Evolutionary conservation across 208 protist species (phyloP).

Genomic region (Tetramitus jugosus): DNA sequence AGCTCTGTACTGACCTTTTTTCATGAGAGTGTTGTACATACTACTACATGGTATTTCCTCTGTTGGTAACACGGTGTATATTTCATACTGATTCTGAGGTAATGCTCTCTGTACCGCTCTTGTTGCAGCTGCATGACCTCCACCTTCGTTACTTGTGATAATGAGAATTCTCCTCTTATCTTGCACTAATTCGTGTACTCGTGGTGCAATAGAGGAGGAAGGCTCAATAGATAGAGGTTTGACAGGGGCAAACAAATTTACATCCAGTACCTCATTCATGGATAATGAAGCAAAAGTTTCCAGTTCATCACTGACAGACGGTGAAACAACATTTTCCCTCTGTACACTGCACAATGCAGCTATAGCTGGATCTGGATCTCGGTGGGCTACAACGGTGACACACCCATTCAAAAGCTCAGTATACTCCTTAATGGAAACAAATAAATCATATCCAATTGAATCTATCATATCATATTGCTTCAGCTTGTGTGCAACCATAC

Average conservation of each 20-base stretch:
- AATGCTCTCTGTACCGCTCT: neutral
- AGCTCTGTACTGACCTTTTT: neutral
- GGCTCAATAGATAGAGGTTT: neutral
- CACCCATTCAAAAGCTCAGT: neutral
- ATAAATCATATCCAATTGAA: neutral
- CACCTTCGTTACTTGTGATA: neutral
- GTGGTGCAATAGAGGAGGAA: neutral
- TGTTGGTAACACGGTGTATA: neutral
- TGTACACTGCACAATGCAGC: neutral
- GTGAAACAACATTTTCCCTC: neutral
- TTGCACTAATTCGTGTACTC: neutral
- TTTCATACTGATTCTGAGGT: neutral
- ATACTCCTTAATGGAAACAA: neutral
- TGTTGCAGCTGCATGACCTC: neutral
- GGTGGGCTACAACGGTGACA: neutral
- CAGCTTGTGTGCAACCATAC: neutral
- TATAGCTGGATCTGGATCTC: neutral
- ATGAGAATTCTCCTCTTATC: neutral
- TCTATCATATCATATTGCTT: neutral
- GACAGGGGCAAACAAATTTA: neutral
- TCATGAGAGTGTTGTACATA: neutral
- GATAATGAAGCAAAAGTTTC: no score
- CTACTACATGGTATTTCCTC: neutral
- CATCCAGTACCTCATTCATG: no score
- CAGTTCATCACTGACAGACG: neutral